Evolutionary conservation across 768 basidiomycete genomes (phyloP).

Genomic region (Mycena belliarum): DNA sequence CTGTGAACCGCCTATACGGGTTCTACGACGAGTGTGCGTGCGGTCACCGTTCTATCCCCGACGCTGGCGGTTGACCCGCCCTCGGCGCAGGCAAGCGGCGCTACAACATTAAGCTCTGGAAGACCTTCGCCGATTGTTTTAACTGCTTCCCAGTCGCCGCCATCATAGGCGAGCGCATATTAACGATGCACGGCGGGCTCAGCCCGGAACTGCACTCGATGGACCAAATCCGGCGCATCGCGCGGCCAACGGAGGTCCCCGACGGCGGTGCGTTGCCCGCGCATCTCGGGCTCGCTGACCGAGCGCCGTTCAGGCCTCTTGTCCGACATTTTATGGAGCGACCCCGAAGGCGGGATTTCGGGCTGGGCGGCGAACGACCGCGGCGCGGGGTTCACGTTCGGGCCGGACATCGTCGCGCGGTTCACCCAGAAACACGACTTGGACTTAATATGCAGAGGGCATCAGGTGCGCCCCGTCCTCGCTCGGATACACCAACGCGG

Average conservation of each 20-base stretch:
- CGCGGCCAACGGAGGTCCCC: conserved; percentile 98
- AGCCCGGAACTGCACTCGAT: conserved; percentile 97
- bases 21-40: conserved; percentile 99
- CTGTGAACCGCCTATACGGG: conserved; percentile 99
- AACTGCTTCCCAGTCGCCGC: conserved; percentile 99
- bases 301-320: conserved; percentile 64
- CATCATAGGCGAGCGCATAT: conserved; percentile 99
- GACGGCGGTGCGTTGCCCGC: conserved; percentile 83
- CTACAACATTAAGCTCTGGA: conserved; percentile 99
- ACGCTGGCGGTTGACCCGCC: neutral
- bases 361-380: conserved; percentile 99
- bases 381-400: conserved; percentile 99
- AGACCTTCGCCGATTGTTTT: conserved; percentile 99
- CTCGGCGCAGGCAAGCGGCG: conserved; percentile 85
- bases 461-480: conserved; percentile 73
- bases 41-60: neutral
- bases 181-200: conserved; percentile 98
- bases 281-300: neutral
- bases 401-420: conserved; percentile 94
- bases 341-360: conserved; percentile 98
- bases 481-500: neutral
- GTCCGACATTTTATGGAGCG: conserved; percentile 96
- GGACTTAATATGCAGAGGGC: conserved; percentile 97
- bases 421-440: conserved; percentile 99
- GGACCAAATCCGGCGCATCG: conserved; percentile 99